These are phyloP conservation scores for Papiliotrema nemorosa DNA, from an alignment of 1,284 basidiomycete species.

Conservation along the genomic window DNA sequence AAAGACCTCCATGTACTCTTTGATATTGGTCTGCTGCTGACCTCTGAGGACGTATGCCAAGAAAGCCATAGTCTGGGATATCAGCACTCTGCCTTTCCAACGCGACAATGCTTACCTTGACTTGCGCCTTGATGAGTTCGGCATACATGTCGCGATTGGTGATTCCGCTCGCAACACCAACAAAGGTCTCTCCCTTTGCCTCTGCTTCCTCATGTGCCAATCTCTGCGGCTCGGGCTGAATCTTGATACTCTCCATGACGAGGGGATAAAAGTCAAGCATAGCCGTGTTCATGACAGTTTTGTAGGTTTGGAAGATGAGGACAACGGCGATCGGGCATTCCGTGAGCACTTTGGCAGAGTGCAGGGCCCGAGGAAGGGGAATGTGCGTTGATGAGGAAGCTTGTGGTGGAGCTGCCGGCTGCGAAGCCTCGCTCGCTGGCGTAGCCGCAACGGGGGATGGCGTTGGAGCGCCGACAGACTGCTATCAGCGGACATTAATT, in stretches of 20 bases:
- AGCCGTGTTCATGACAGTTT: slow-evolving; percentile 61
- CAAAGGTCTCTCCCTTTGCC: slow-evolving; percentile 74
- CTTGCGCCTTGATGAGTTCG: slow-evolving; percentile 88
- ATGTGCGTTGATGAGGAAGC: slow-evolving; percentile 12
- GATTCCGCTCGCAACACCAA: slow-evolving; percentile 73
- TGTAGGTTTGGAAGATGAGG: slow-evolving; percentile 80
- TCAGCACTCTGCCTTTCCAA: not conserved
- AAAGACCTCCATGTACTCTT: slow-evolving; percentile 75
- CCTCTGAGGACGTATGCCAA: slow-evolving; percentile 85
- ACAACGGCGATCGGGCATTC: slow-evolving; percentile 94
- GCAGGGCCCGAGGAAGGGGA: slow-evolving; percentile 52
- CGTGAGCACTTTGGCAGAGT: slow-evolving; percentile 90
- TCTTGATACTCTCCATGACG: slow-evolving; percentile 65
- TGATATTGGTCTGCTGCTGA: slow-evolving; percentile 61
- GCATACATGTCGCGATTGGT: slow-evolving; percentile 75
- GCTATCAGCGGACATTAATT: not conserved
- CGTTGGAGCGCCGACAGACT: slow-evolving; percentile 8
- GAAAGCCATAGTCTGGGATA: slow-evolving; percentile 77
- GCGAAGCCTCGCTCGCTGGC: slow-evolving; percentile 16
- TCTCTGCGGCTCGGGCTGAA: slow-evolving; percentile 85
- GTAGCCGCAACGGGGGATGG: slow-evolving; percentile 21
- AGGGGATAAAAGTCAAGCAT: slow-evolving; percentile 72
- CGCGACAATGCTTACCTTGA: slow-evolving; percentile 62
- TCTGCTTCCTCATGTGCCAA: slow-evolving; percentile 75
- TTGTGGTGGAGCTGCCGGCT: slow-evolving; percentile 13